Conservation (phyloP, 345 rosid species). For the Nasturtium officinale region DNA sequence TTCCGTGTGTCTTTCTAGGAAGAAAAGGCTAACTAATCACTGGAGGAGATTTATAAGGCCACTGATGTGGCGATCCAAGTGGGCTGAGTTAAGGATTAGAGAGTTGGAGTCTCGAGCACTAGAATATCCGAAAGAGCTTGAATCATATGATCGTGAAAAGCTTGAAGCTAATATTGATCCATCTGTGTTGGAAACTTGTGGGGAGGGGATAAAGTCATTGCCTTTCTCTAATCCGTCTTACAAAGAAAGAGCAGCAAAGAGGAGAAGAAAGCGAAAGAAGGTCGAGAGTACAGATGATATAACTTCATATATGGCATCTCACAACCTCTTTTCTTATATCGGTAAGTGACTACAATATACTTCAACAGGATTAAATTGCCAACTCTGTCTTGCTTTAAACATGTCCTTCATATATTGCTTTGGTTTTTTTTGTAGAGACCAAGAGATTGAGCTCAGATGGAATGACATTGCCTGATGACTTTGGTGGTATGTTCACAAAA, state of each 20-base stretch:
- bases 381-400: constrained; percentile 10
- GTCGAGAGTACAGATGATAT: constrained; percentile 62
- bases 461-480: constrained; percentile 57
- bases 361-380: not conserved
- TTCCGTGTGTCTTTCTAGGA: constrained; percentile 45
- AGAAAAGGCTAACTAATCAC: constrained; percentile 84
- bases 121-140: constrained; percentile 64
- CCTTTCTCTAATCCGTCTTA: constrained; percentile 64
- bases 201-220: constrained; percentile 57
- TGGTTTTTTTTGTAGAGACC: constrained; percentile 55
- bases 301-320: constrained; percentile 59
- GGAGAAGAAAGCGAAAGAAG: constrained; percentile 75
- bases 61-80: constrained; percentile 92
- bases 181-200: constrained; percentile 54
- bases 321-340: constrained; percentile 68
- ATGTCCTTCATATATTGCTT: not conserved
- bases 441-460: constrained; percentile 67
- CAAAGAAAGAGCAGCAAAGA: constrained; percentile 60
- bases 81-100: constrained; percentile 76
- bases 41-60: constrained; percentile 84
- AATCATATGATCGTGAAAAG: constrained; percentile 51
- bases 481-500: constrained; percentile 43
- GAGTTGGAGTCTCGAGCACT: constrained; percentile 67
- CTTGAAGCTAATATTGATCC: constrained; percentile 47
- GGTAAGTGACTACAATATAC: constrained; percentile 50